These are phyloP conservation scores for Verticillium dahliae DNA, from an alignment of 2,329 filamentous ascomycete species.

Conservation along the genomic window DNA sequence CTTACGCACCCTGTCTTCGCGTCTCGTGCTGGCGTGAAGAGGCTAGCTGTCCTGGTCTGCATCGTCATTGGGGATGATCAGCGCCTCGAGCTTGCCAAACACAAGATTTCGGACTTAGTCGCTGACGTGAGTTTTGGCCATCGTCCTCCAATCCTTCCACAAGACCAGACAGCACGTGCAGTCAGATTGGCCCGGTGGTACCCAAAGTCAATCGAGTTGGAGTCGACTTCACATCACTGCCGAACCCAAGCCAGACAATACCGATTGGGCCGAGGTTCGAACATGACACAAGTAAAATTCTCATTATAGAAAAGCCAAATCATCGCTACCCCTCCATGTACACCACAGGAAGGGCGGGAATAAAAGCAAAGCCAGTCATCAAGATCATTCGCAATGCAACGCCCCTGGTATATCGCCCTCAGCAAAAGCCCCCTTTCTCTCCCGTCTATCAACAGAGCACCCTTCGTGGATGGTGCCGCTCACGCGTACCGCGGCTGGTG, in stretches of 20 bases:
- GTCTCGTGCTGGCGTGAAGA: too few relatives aligned
- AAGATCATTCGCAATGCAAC: background rate
- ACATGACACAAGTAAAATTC: too few relatives aligned
- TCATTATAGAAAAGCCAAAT: too few relatives aligned
- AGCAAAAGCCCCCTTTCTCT: background rate
- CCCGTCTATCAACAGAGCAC: background rate
- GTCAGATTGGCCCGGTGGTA: too few relatives aligned
- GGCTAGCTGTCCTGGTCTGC: too few relatives aligned
- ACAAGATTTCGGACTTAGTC: background rate
- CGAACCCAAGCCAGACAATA: too few relatives aligned
- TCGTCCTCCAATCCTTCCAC: too few relatives aligned
- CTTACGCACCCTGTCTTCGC: too few relatives aligned
- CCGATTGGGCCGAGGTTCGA: too few relatives aligned
- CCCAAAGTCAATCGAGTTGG: too few relatives aligned
- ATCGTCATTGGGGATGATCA: background rate
- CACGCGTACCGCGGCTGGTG: background rate
- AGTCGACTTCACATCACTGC: too few relatives aligned
- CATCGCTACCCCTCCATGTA: background rate
- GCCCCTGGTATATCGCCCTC: background rate
- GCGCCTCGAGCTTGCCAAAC: background rate
- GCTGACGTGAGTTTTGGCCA: background rate
- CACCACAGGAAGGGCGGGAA: background rate
- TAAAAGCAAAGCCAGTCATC: background rate
- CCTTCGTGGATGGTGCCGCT: background rate
- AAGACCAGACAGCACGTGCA: too few relatives aligned